Base-by-base conservation (phyloP, 164 flowering plant species). In the Cinnamomum micranthum region DNA sequence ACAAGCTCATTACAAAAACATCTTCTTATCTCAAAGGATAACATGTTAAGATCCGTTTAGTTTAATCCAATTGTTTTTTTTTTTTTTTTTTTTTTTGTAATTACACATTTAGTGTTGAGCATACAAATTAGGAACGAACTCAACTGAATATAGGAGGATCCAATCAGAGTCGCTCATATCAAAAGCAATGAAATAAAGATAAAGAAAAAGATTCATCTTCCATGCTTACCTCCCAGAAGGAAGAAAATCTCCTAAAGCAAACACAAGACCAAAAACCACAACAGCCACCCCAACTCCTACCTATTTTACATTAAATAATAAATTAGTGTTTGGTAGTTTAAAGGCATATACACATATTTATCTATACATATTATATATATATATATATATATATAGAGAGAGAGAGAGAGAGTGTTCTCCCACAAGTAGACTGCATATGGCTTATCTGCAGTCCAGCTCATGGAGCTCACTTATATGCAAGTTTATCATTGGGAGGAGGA, bases 211-310 rank as follows among this genome's bases (percentile, higher is more conserved):
- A 28, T 69, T 17, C 24, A 41, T 10, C 74, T 70, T 19, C 23
- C 55, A 33, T 24, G 62, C 11, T 71, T 84, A 95, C 98, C 98
- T 95, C 83, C 79, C 91, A 31, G 93, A 83, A 62, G 98, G 99
- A 82, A 95, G 89, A 91, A 91, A 95, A 73, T 95, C 99, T 72
- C 99, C 99, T 28, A 92, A 85, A 75, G 99, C 97, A 87, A 95
- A 95, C 70, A 95, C 89, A 80, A 95, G 80, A 24, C 99, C 99
- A 71, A 95, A 92, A 69, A 87, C 91, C 78, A 86, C 81, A 73
- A 93, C 93, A 71, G 97, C 99, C 66, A 87, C 85, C 52, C 97
- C 99, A 69, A 90, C 91, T 80, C 99, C 99, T 79, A 95, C 82
- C 99, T 95, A 77, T 75, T 67, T 9, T 35, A 70, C 23, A 65